Conservation (phyloP, 768 basidiomycete genomes). For the Myochromella boudieri region DNA sequence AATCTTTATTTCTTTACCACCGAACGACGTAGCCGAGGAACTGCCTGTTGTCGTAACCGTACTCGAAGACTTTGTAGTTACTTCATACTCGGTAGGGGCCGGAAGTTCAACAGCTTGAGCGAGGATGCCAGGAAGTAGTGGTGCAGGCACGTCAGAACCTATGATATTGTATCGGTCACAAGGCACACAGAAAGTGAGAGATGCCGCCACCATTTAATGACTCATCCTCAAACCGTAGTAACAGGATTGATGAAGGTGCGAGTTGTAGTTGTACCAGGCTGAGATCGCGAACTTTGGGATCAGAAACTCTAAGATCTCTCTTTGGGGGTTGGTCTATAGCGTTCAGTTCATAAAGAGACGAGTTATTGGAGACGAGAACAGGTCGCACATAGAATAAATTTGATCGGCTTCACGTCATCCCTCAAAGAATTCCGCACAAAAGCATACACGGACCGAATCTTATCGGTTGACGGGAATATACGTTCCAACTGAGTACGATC, state of each 20-base stretch:
- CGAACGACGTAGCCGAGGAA: constrained; percentile 3
- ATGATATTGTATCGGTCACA: no score
- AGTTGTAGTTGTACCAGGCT: constrained; percentile 69
- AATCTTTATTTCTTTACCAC: constrained; percentile 50
- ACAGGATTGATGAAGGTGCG: constrained; percentile 76
- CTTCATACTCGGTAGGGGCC: constrained; percentile 38
- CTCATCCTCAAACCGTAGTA: constrained; percentile 75
- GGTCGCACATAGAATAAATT: constrained; percentile 78
- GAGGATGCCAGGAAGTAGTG: constrained; percentile 57
- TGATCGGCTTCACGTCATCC: constrained; percentile 75
- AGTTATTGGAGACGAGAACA: constrained; percentile 23
- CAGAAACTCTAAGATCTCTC: constrained; percentile 81
- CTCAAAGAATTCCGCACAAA: constrained; percentile 73
- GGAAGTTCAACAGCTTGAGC: constrained; percentile 69
- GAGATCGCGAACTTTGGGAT: constrained; percentile 67
- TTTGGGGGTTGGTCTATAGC: constrained; percentile 79
- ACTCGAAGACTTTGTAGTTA: constrained; percentile 5
- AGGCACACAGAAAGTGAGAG: constrained; percentile 2
- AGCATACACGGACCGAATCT: constrained; percentile 81
- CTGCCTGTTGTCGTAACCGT: constrained; percentile 7
- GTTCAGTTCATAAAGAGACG: neutral
- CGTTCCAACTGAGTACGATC: constrained; percentile 84
- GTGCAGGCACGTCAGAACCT: constrained; percentile 63
- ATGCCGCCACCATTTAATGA: constrained; percentile 62
- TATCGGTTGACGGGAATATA: constrained; percentile 72